Evolutionary conservation across 371 early-diverging fungal genomes (phyloP), one percentile per base, ranked within the genome.

Genomic region (Actinomucor elegans): DNA sequence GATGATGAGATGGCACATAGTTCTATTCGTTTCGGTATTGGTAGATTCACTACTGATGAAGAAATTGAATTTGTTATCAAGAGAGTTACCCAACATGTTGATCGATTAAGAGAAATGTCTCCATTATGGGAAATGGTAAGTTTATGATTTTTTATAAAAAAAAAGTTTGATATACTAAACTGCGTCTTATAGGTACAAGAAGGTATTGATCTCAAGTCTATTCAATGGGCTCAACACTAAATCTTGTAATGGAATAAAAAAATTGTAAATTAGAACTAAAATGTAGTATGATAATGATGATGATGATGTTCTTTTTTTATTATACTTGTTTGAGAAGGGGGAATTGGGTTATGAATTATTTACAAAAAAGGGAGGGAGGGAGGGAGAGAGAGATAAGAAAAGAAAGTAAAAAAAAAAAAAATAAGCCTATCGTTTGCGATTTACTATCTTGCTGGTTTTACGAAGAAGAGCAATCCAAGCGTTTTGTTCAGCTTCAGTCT

Each of bases 1-100:
- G 95, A 96, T 36, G 99, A 99, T 53, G 99, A 99, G 53, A 88
- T 96, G 83, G 99, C 99, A 14, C 99, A 99, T 66, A 92, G 93
- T 45, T 94, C 94, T 10, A 98, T 99, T 55, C 88, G 99, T 48
- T 99, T 99, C 70, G 99, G 99, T 44, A 92, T 99, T 58, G 99
- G 99, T 32, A 77, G 99, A 57, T 99, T 99, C 72, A 99, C 99
- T 23, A 98, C 97, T 10, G 92, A 97, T 55, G 86, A 87, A 49
- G 99, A 99, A 71, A 85, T 99, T 32, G 96, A 99, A 53, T 91
- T 87, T 71, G 94, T 96, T 5, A 80, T 94, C 20, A 80, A 91
- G 20, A 80, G 85, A 51, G 97, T 98, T 18, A 81, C 83, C 23
- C 77, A 84, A n/a, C 95, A 96, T 53, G 99, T 99, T 11, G 87